Base-by-base conservation (phyloP, 116 monocot genomes). In the Iris pallida region DNA sequence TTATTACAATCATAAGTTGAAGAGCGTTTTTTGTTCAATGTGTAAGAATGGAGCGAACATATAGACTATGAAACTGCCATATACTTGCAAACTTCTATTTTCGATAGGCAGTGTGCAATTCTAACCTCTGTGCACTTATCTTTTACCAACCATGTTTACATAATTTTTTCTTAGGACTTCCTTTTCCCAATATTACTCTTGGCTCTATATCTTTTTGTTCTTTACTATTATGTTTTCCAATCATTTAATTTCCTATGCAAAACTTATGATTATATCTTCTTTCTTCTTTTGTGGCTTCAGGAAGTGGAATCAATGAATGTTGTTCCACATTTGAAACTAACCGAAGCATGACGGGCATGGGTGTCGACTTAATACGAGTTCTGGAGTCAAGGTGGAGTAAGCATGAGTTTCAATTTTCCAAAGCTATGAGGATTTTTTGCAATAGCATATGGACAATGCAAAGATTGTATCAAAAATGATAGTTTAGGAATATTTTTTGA, bases 71-170 rank as follows among this genome's bases (percentile, higher is more conserved):
- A 93, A 89, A 66, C 68, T 93, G 57, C 87, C 93, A 65, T 93
- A 93, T 73, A 82, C 89, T 65, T 93, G 93, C 85, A 93, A 93
- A 79, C 86, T 93, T 73, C 72, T 93, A 6, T 84, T 93, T 71
- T 87, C 89, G 87, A 89, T 78, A 73, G n/a, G n/a, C n/a, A n/a
- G n/a, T 46, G n/a, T 61, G 47, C 41, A 20, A 5, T 4, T 60
- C 54, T 47, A 8, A 52, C 57, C 8, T 45, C 8, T 2, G n/a
- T 40, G 0, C 20, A 54, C 6, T 5, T 55, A 11, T 30, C 1
- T 13, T 8, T 68, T n/a, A n/a, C n/a, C n/a, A n/a, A n/a, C n/a
- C n/a, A n/a, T n/a, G n/a, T n/a, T 52, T 9, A 65, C 40, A n/a
- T 59, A 18, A 30, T 59, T 59, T 59, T 55, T 10, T 8, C 12